These are phyloP conservation scores for Quillaja saponaria DNA, from an alignment of 306 rosid genomes.

Conservation along the genomic window DNA sequence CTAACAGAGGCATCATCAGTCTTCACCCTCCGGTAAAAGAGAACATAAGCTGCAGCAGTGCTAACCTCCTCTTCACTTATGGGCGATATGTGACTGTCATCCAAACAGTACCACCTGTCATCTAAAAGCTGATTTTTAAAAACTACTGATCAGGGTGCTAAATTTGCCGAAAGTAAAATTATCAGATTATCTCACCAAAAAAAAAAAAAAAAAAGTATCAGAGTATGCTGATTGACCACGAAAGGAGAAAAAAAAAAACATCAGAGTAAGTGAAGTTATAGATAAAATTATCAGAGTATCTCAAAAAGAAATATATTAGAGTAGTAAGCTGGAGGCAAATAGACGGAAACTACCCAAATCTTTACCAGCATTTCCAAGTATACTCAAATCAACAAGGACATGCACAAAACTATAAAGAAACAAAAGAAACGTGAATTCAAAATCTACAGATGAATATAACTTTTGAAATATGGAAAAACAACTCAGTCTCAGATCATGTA, in stretches of 20 bases:
- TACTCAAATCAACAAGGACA: background rate
- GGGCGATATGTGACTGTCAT: slow-evolving; percentile 83
- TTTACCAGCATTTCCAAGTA: background rate
- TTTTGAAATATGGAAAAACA: background rate
- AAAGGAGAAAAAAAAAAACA: too few species aligned
- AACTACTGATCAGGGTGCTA: slow-evolving; percentile 17
- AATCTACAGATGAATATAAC: too few species aligned
- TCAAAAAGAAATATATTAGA: too few species aligned
- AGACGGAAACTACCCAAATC: background rate
- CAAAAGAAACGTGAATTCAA: too few species aligned
- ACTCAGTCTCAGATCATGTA: background rate
- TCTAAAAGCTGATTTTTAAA: slow-evolving; percentile 69
- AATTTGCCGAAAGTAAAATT: slow-evolving; percentile 15
- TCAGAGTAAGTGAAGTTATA: too few species aligned
- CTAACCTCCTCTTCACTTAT: slow-evolving; percentile 92
- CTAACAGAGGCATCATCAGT: slow-evolving; percentile 49
- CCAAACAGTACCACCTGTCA: slow-evolving; percentile 91
- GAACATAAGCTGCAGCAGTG: slow-evolving; percentile 89
- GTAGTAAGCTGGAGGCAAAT: background rate
- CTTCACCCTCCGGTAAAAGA: slow-evolving; percentile 86
- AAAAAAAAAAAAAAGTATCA: too few species aligned
- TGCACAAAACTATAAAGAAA: background rate
- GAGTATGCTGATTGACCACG: too few species aligned
- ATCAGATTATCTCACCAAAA: too few species aligned
- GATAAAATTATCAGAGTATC: too few species aligned